phyloP scores from a whole-genome alignment of 352 stramenopile genomes.

The Globisporangium megalacanthum region DNA sequence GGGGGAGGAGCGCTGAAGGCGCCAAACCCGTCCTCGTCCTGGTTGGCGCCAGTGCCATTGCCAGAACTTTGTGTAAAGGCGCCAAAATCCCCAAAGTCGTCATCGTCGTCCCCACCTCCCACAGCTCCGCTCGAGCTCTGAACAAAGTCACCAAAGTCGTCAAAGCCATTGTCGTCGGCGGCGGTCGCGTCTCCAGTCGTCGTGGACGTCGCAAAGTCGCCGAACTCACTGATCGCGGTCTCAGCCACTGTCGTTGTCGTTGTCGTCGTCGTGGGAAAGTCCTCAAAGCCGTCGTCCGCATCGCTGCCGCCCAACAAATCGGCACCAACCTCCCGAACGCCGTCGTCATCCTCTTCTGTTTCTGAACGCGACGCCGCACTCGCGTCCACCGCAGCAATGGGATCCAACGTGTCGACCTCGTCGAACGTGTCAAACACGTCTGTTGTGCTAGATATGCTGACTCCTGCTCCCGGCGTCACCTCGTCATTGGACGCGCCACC shows the following conservation, averaged over 20 bases:
- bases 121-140: neutral
- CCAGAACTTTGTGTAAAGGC: slow-evolving; percentile 1
- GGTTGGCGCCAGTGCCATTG: neutral
- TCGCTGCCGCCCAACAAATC: no score
- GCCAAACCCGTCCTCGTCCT: slow-evolving; percentile 10
- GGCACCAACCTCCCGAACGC: neutral
- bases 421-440: neutral
- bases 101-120: slow-evolving; percentile 12
- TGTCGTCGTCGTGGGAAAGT: neutral
- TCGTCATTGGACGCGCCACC: no score
- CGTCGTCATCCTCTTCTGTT: neutral
- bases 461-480: no score
- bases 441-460: no score
- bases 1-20: slow-evolving; percentile 9
- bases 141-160: slow-evolving; percentile 40
- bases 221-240: slow-evolving; percentile 14
- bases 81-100: slow-evolving; percentile 27
- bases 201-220: slow-evolving; percentile 7
- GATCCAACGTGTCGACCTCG: neutral
- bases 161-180: slow-evolving; percentile 12
- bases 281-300: slow-evolving; percentile 1
- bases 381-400: neutral
- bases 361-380: neutral
- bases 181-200: neutral
- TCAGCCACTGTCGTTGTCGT: slow-evolving; percentile 2